phyloP scores from a whole-genome alignment of 306 rosid species.

The Malus orientalis region DNA sequence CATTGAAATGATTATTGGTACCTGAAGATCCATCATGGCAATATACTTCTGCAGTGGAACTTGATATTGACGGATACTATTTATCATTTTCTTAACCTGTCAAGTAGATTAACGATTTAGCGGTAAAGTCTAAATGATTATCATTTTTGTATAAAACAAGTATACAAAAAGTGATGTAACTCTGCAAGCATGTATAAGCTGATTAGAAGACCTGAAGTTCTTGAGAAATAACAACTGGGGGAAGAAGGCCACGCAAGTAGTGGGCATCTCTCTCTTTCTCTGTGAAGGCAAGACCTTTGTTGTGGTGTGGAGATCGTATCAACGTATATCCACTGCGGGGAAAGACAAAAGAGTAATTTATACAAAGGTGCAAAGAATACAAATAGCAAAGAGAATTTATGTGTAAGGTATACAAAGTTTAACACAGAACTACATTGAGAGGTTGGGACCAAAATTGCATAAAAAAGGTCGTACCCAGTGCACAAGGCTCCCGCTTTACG shows the following conservation, averaged over 20 bases:
- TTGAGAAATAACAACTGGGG: slow-evolving; percentile 65
- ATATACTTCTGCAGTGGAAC: slow-evolving; percentile 84
- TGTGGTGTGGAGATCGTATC: slow-evolving; percentile 86
- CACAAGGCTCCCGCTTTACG: no score
- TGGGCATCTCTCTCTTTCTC: slow-evolving; percentile 92
- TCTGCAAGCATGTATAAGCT: background rate
- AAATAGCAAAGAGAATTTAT: background rate
- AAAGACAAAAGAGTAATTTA: slow-evolving; percentile 5
- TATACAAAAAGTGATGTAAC: background rate
- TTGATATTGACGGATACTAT: slow-evolving; percentile 64
- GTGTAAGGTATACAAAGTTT: background rate
- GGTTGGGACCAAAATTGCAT: background rate
- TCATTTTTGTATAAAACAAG: background rate
- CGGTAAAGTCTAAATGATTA: background rate
- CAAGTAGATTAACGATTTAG: background rate
- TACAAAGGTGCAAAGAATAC: slow-evolving; percentile 1
- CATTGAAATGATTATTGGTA: slow-evolving; percentile 15
- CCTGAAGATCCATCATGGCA: slow-evolving; percentile 99
- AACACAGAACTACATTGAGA: background rate
- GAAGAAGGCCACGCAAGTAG: slow-evolving; percentile 88
- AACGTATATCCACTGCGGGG: slow-evolving; percentile 64
- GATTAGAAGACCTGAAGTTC: slow-evolving; percentile 64
- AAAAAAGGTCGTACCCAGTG: no score
- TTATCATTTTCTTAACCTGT: slow-evolving; percentile 81
- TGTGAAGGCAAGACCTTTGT: slow-evolving; percentile 92